Evolutionary conservation across 805 yeast genomes (phyloP), one percentile per base, ranked within the genome.

Genomic region (Wickerhamomyces bovis): DNA sequence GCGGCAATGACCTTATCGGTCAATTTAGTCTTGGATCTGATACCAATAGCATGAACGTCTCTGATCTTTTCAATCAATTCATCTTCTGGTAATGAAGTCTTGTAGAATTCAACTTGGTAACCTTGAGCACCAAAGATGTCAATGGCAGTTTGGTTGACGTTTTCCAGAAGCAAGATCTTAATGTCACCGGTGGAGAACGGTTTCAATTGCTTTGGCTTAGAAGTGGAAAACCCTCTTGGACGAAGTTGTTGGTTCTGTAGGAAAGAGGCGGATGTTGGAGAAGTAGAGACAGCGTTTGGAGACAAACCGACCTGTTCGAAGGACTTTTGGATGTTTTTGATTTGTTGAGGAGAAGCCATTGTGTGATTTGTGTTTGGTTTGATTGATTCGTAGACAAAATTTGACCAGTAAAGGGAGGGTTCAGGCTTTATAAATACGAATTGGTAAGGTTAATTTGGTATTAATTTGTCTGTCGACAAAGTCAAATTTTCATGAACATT

Each of bases 131-230:
- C 76, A 70, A 94, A 84, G 53, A 89, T 89, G 44, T 83, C 80
- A 55, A 94, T 78, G 43, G 99, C 99, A 43, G 97, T 89, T 68
- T 78, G 76, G 66, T 94, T 94, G 58, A 94, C 96, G 62, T 94
- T 94, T 71, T 94, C 99, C 53, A 94, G 75, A 54, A 94, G 70
- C 57, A 94, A 73, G 51, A 94, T 86, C 72, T 90, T 92, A 71
- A 92, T 85, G 64, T 94, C 99, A 53, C 94, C 97, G 46, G 96
- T 86, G 54, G 92, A 83, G 66, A 92, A 94, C 19, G 99, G 99
- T 71, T 92, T 94, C 63, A 94, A 76, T 26, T 85, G 77, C 70
- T 86, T 88, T 42, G 78, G 72, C 47, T 62, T 67, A 1, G 76
- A 66, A 45, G 64, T 66, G 44, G 71, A 69, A 47, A 68, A 58